Conservation (phyloP, 2,329 filamentous ascomycete genomes). For the Fusarium nurragi region DNA sequence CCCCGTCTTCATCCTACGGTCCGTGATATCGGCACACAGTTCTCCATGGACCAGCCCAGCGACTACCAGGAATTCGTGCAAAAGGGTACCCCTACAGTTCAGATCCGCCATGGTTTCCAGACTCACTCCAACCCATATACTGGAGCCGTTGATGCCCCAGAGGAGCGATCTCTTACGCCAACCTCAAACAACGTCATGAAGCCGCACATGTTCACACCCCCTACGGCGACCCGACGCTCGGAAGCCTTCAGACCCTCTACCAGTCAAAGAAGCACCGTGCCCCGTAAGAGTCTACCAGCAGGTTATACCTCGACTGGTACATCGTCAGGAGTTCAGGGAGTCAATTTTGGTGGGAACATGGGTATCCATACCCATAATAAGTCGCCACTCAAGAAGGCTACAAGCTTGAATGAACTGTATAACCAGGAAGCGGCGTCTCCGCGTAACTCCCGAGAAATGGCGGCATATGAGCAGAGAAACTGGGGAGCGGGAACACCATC, state of each 20-base stretch:
- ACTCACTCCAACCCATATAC: constrained; percentile 85
- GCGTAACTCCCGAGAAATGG: constrained; percentile 70
- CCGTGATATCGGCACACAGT: constrained; percentile 81
- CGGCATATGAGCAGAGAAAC: constrained; percentile 62
- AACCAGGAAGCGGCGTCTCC: constrained; percentile 56
- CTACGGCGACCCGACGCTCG: constrained; percentile 44
- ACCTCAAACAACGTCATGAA: constrained; percentile 52
- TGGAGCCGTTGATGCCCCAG: constrained; percentile 62
- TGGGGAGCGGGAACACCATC: constrained; percentile 53
- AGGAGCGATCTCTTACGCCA: constrained; percentile 51
- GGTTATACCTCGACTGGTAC: constrained; percentile 46
- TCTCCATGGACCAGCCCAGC: constrained; percentile 60
- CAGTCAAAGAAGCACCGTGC: constrained; percentile 43
- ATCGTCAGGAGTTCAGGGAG: constrained; percentile 40
- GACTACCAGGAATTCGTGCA: constrained; percentile 57
- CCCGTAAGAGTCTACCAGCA: constrained; percentile 50
- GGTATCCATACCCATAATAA: constrained; percentile 82
- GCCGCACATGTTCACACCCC: constrained; percentile 57
- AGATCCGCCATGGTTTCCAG: constrained; percentile 79
- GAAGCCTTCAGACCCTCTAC: constrained; percentile 50
- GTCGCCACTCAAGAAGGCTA: constrained; percentile 83
- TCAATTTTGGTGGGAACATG: constrained; percentile 73
- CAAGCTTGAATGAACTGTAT: constrained; percentile 68
- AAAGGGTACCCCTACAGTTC: constrained; percentile 64
- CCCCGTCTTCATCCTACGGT: constrained; percentile 86